phyloP scores from a whole-genome alignment of 192 early-diverging fungal genomes.

The Coemansia sp. region DNA sequence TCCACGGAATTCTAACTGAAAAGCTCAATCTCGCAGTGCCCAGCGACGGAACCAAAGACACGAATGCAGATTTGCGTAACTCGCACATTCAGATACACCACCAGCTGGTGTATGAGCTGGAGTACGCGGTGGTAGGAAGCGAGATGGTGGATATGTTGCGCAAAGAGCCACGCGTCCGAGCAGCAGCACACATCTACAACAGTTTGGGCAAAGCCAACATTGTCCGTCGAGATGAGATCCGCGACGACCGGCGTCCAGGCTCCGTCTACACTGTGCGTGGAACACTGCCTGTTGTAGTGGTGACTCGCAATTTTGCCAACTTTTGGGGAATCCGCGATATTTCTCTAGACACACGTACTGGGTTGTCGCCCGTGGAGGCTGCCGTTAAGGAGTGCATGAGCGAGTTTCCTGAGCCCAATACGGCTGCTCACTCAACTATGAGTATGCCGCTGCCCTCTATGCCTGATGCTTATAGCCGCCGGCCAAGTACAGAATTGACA shows the following conservation, averaged over 20 bases:
- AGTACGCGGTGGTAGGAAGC: constrained; percentile 17
- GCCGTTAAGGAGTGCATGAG: background rate
- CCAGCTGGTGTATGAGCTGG: constrained; percentile 44
- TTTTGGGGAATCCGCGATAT: constrained; percentile 32
- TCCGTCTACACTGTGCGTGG: constrained; percentile 14
- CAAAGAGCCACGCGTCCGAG: constrained; percentile 18
- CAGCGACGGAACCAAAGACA: background rate
- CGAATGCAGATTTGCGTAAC: constrained; percentile 30
- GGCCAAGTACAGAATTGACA: background rate
- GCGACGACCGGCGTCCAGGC: background rate
- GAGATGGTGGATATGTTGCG: constrained; percentile 5
- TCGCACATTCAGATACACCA: constrained; percentile 50
- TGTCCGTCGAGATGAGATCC: constrained; percentile 30
- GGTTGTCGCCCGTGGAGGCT: background rate
- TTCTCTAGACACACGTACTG: constrained; percentile 5
- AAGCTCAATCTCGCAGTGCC: constrained; percentile 14
- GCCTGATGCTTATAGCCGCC: background rate
- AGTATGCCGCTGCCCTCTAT: background rate
- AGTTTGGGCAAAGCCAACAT: constrained; percentile 22
- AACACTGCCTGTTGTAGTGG: constrained; percentile 34
- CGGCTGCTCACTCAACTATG: background rate
- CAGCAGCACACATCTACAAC: constrained; percentile 21
- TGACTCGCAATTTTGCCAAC: constrained; percentile 20
- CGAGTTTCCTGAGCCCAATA: background rate
- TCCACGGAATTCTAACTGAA: constrained; percentile 17